Base-by-base conservation (phyloP, 2,329 filamentous ascomycete species). In the Nothopassalora personata region DNA sequence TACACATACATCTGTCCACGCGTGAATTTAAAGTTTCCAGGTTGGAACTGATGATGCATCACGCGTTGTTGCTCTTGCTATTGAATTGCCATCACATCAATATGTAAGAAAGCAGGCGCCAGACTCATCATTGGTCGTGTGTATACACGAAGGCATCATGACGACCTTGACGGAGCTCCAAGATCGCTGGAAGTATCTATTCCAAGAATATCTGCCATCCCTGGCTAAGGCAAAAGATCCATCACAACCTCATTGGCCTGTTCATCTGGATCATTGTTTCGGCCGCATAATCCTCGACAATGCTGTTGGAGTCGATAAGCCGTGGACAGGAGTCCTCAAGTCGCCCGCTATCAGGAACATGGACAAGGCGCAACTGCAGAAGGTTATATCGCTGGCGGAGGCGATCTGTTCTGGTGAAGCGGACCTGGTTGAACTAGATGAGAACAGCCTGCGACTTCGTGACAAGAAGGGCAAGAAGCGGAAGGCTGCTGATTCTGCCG, bases 271-370 rank as follows among this genome's bases (percentile, higher is more conserved):
- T 59, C 77, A 78, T 62, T 78, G 75, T 65, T 79, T 78, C 61
- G 76, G 74, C 4, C 74, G 76, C 9, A 77, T 79, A 45, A 72
- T 79, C 5, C 72, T 80, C 13, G 78, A 80, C 59, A 73, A 73
- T 56, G 70, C 69, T 0, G 63, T 79, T 5, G 73, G 76, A 5
- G 61, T 68, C 27, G 70, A 75, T 47, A 67, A 63, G 18, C 77
- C 76, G 5, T 80, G 77, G 78, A 76, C 68, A 31, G 62, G 71
- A 27, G 72, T 75, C n/a, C 49, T 79, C 34, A 73, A 73, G 55
- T 66, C 68, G 30, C 77, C 78, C 2, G 77, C 77, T 0, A 70
- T 75, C 48, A 76, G 72, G 63, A 74, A 78, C 52, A 80, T 80
- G 77, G 70, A 65, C 13, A 58, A 60, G 7, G 53, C 61, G 34